Evolutionary conservation across 1,139 yeast genomes (phyloP).

Genomic region (Lodderomyces elongisporus): DNA sequence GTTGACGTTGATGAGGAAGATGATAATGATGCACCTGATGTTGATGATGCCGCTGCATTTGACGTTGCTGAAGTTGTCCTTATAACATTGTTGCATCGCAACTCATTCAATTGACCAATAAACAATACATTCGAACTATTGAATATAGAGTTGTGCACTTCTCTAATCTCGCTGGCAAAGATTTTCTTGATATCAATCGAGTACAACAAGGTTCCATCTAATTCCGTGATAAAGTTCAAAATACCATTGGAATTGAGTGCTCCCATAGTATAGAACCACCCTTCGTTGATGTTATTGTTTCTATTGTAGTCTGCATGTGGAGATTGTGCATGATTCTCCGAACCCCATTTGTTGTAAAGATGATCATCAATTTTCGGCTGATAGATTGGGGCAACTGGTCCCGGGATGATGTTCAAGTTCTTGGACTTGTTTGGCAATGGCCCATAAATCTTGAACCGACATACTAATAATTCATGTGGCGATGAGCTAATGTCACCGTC

Average conservation of each 20-base stretch:
- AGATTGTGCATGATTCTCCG: conserved; percentile 3
- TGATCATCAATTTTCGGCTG: conserved; percentile 21
- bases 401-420: conserved; percentile 36
- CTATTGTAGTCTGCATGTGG: conserved; percentile 6
- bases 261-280: conserved; percentile 78
- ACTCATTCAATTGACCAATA: conserved; percentile 51
- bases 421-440: conserved; percentile 47
- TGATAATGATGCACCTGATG: too few species aligned
- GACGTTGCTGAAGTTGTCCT: conserved; percentile 30
- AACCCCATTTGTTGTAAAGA: too few species aligned
- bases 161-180: conserved; percentile 62
- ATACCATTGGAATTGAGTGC: conserved; percentile 63
- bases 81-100: conserved; percentile 43
- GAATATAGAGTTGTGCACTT: conserved; percentile 63
- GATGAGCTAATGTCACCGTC: conserved; percentile 13
- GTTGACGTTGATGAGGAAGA: too few species aligned
- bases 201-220: conserved; percentile 63
- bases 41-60: too few species aligned
- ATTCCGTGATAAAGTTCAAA: conserved; percentile 57
- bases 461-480: conserved; percentile 48
- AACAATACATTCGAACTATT: conserved; percentile 55
- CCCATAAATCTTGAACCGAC: conserved; percentile 62
- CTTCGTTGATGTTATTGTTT: conserved; percentile 33
- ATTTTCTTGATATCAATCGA: conserved; percentile 54
- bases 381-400: conserved; percentile 45